Evolutionary conservation across 2,329 filamentous ascomycete species (phyloP), one percentile per base, ranked within the genome.

Genomic region (Cercospora zeae-maydis): DNA sequence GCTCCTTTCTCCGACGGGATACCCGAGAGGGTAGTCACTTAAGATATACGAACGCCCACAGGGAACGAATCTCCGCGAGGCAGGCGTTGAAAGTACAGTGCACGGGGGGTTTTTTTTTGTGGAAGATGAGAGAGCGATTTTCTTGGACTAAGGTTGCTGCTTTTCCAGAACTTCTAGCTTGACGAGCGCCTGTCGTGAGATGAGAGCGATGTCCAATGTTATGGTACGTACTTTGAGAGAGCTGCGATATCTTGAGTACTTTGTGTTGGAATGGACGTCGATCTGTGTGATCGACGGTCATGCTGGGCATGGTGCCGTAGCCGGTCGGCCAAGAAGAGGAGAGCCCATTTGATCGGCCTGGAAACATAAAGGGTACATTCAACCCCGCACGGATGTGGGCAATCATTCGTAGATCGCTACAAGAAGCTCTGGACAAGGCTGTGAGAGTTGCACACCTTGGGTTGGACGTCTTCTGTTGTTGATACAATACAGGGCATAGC

Each of bases 91-190:
- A 56, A n/a, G 62, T 66, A 31, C 58, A 64, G 31, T 64, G 54
- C 24, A 63, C 58, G n/a, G n/a, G n/a, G n/a, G n/a, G n/a, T n/a
- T n/a, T n/a, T 62, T 62, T 64, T 52, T 64, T 62, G 2, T 62
- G 14, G 51, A 64, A 66, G 14, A 37, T 21, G 7, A 66, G 64
- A 37, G 58, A 59, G 21, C 59, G 58, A 34, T 66, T 62, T n/a
- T n/a, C n/a, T n/a, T n/a, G n/a, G n/a, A n/a, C n/a, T n/a, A n/a
- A n/a, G n/a, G n/a, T n/a, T n/a, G n/a, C n/a, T n/a, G n/a, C n/a
- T n/a, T n/a, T n/a, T n/a, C n/a, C n/a, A n/a, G n/a, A n/a, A n/a
- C n/a, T n/a, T n/a, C n/a, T n/a, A n/a, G n/a, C n/a, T n/a, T n/a
- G n/a, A n/a, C n/a, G n/a, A n/a, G n/a, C n/a, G n/a, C n/a, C n/a